A percentile compares a stretch with the other conserved stretches of the same genome.
phyloP scores from a whole-genome alignment of 805 yeast genomes.

The Candida glaebosa region DNA sequence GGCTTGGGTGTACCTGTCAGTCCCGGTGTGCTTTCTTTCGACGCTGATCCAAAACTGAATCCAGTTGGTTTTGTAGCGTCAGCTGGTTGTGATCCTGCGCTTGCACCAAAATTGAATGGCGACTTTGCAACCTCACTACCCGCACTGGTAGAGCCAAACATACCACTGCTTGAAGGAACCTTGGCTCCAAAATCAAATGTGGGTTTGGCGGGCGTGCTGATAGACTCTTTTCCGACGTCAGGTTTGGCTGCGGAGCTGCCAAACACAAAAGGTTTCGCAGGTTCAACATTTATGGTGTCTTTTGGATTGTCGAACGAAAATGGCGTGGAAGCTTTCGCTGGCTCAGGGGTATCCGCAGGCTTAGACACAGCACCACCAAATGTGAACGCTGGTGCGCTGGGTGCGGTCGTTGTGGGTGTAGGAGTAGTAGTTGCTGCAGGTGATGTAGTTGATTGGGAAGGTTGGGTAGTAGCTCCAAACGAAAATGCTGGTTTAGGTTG shows the following conservation, averaged over 20 bases:
- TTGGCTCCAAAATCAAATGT: conserved; percentile 9
- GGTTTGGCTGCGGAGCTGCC: conserved; percentile 5
- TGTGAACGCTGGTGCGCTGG: conserved; percentile 6
- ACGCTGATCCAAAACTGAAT: conserved; percentile 9
- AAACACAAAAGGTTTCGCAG: conserved; percentile 5
- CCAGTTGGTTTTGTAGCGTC: neutral
- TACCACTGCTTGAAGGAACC: neutral
- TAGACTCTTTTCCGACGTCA: conserved; percentile 1
- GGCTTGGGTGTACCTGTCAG: conserved; percentile 1
- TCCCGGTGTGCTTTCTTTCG: conserved; percentile 4
- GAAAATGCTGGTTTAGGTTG: conserved; percentile 14
- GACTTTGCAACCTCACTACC: neutral
- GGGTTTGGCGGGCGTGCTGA: conserved; percentile 5
- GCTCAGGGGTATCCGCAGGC: neutral
- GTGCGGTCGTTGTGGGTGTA: neutral
- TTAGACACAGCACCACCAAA: conserved; percentile 7
- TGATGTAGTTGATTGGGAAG: too few species aligned
- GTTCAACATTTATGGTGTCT: conserved; percentile 1
- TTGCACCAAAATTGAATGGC: neutral
- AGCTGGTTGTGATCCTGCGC: neutral
- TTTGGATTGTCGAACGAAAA: conserved; percentile 7
- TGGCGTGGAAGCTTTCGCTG: neutral
- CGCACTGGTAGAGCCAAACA: neutral
- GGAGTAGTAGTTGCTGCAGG: neutral
- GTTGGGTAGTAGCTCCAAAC: conserved; percentile 15